Base-by-base conservation (phyloP, 2,329 filamentous ascomycete species). In the Fonsecaea multimorphosa region DNA sequence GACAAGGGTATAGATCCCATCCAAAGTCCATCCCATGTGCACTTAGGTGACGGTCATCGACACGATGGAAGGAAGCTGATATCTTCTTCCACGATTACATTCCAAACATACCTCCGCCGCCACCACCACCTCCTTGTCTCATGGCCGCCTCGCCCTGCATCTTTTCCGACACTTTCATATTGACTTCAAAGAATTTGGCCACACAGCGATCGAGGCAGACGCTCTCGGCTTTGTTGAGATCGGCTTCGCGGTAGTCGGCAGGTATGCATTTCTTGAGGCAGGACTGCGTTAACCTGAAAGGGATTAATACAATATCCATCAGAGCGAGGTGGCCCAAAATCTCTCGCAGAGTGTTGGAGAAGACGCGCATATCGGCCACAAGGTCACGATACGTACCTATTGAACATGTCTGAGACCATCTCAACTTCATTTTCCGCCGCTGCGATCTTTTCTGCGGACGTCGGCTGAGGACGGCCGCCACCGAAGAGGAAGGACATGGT, bases 151-250 rank as follows among this genome's bases (percentile, higher is more conserved):
- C 91, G 71, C 89, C 88, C 82, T 97, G 93, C 88, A 98, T 93
- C 82, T 96, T 92, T 82, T 98, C 93, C 75, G 91, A 94, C 66
- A 98, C 92, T 85, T 97, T 98, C 84, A 97, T 89, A 80, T 97
- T 96, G 76, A 97, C 93, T 74, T 98, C 94, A 82, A 99, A 97
- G 85, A 98, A 99, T 84, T 99, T 99, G 77, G 91, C 87, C 65
- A 96, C 91, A 82, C 96, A 99, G 76, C 95, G 92, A 83, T 99
- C 95, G 73, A 99, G 89, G 84, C 96, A 99, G 74, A 99, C 95
- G 73, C 91, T 93, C 82, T 99, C 95, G 85, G 93, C 96, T 84
- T 99, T 99, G 87, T 97, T 97, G 76, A 99, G 89, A 74, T 99
- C 94, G 79, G 87, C 88, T 84, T 99, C 95, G 78, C 93, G 92